Evolutionary conservation across 345 rosid genomes (phyloP).

Genomic region (Murraya koenigii): DNA sequence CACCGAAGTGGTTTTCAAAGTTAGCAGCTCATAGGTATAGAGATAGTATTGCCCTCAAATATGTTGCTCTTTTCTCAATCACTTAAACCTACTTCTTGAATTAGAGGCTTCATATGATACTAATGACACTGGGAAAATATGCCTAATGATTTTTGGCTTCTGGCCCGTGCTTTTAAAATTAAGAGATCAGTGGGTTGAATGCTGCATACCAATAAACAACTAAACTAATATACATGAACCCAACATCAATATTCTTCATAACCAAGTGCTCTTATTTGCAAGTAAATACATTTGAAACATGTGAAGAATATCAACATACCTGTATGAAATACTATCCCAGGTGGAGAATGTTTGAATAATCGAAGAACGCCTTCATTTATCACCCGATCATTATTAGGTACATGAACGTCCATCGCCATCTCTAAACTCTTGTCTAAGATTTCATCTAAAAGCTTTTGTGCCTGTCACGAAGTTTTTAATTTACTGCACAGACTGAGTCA

Average conservation of each 20-base stretch:
- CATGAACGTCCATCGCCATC: constrained; percentile 36
- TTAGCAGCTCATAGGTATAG: background rate
- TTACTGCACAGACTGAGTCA: background rate
- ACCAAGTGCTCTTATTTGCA: background rate
- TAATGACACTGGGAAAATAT: background rate
- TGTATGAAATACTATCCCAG: constrained; percentile 58
- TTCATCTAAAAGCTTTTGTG: constrained; percentile 71
- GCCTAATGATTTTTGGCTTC: background rate
- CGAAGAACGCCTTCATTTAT: constrained; percentile 56
- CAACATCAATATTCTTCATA: too few relatives aligned
- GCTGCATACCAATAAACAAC: too few relatives aligned
- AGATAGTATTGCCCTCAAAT: background rate
- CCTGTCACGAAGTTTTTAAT: constrained; percentile 42
- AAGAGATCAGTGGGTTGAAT: background rate
- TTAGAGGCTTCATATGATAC: background rate
- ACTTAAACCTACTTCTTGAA: background rate
- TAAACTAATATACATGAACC: background rate
- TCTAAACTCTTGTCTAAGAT: constrained; percentile 58
- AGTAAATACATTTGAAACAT: background rate
- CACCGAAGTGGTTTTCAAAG: background rate
- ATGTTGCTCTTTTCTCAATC: too few relatives aligned
- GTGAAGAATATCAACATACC: constrained; percentile 37
- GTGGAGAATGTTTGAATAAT: constrained; percentile 59
- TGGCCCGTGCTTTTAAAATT: background rate
- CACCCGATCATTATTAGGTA: constrained; percentile 27